Evolutionary conservation across 352 stramenopile species (phyloP).

Genomic region (Globisporangium recalcitrans): DNA sequence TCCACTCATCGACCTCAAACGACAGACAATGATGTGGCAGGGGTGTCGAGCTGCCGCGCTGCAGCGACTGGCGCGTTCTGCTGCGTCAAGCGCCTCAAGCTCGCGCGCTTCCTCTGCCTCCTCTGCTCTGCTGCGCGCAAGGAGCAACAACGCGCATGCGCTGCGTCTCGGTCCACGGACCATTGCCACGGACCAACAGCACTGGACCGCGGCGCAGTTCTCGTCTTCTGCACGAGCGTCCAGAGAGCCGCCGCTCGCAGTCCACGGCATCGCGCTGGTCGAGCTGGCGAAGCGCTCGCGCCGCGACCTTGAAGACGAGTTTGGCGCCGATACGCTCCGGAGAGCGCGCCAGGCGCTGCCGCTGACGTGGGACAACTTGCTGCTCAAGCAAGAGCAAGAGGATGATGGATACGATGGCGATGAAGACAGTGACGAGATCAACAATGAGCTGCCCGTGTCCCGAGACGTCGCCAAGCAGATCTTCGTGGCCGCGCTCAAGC

Average conservation of each 20-base stretch:
- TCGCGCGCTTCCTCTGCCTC: no score
- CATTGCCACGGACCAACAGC: not conserved
- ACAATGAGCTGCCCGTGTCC: not conserved
- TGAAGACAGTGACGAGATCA: constrained; percentile 5
- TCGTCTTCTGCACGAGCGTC: not conserved
- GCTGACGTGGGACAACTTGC: constrained; percentile 23
- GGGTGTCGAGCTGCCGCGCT: constrained; percentile 10
- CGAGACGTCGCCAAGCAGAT: constrained; percentile 25
- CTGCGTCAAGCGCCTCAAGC: not conserved
- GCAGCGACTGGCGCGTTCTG: constrained; percentile 1
- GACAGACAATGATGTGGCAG: constrained; percentile 9
- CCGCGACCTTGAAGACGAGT: constrained; percentile 22
- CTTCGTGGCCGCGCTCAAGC: constrained; percentile 26
- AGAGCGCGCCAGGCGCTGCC: constrained; percentile 25
- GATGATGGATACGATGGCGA: not conserved
- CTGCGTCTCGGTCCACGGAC: not conserved
- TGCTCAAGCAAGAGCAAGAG: constrained; percentile 1
- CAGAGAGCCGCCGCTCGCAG: not conserved
- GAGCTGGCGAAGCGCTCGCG: constrained; percentile 28
- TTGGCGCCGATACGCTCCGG: constrained; percentile 21
- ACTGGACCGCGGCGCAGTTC: not conserved
- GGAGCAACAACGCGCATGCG: not conserved
- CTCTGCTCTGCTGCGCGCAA: not conserved
- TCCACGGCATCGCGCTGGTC: constrained; percentile 24
- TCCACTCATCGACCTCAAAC: not conserved